Base-by-base conservation (phyloP, 2,329 filamentous ascomycete species). In the Xylariaceae sp. region DNA sequence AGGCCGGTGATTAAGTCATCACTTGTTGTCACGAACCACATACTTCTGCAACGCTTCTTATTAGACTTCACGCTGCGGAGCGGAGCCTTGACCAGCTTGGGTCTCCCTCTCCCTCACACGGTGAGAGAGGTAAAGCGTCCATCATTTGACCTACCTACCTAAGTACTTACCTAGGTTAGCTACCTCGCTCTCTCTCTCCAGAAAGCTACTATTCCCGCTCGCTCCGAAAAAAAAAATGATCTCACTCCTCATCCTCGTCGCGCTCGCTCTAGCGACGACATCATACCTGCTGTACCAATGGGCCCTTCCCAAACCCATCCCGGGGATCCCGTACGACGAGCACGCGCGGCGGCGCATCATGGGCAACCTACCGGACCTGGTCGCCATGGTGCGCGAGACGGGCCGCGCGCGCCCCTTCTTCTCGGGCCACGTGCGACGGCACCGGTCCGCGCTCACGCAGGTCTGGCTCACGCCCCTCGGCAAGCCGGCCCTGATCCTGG, bases 381-480 rank as follows among this genome's bases (percentile, higher is more conserved):
- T 39, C 9, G 36, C 47, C 4, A 39, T 47, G 21, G 21, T 47
- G 4, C 35, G 37, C 7, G 30, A 31, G 1, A 44, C 47, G 4
- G 43, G 50, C 8, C 41, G 34, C 12, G 28, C 44, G 8, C 36
- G 43, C 3, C 30, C 42, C 19, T 54, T 47, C 39, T 39, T 55
- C 18, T 29, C 26, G 13, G 27, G 34, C 3, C 47, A 54, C 24
- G 15, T 35, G 9, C 19, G 15, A 17, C 40, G 36, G 9, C 48
- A 48, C 24, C 30, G 46, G 11, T 50, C 56, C 1, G 55, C 59
- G 2, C 42, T 66, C 9, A 44, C 55, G 3, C 63, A 66, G 30
- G 36, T 62, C 31, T 66, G 64, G 36, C 38, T 62, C 9, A 41
- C 50, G 18, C 62, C 62, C 1, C 53, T 63, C 15, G 41, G 46